Conservation (phyloP, 805 yeast genomes). For the Ogataea pignaliae region DNA sequence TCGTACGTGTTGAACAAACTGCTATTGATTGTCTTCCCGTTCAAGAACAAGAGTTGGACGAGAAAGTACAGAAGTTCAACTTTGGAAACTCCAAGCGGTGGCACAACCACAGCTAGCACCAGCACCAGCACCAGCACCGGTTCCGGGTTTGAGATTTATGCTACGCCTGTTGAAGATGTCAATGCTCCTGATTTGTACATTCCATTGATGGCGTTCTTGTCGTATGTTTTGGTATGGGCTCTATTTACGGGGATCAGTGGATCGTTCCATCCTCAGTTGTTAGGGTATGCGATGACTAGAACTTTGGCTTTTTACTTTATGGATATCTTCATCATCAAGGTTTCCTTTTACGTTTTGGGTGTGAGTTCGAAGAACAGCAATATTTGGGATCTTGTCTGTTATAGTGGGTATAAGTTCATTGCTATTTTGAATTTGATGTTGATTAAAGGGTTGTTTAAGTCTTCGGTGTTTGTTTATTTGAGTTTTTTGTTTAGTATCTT, state of each 20-base stretch:
- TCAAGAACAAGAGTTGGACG: constrained; percentile 79
- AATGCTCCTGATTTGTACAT: constrained; percentile 97
- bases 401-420: constrained; percentile 92
- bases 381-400: constrained; percentile 79
- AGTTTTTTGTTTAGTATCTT: constrained; percentile 41
- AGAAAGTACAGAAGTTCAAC: constrained; percentile 39
- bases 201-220: constrained; percentile 88
- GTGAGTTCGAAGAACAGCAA: constrained; percentile 50
- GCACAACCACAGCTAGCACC: constrained; percentile 19
- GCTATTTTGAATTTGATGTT: constrained; percentile 60
- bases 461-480: constrained; percentile 35
- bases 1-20: constrained; percentile 76
- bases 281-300: constrained; percentile 83
- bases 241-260: constrained; percentile 82
- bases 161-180: constrained; percentile 78
- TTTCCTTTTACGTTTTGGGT: constrained; percentile 77
- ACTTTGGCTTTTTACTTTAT: constrained; percentile 76
- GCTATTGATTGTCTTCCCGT: constrained; percentile 76
- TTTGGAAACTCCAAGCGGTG: too few relatives aligned
- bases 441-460: constrained; percentile 37
- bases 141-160: constrained; percentile 40
- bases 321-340: constrained; percentile 71
- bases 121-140: constrained; percentile 23
- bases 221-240: constrained; percentile 82
- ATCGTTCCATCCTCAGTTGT: constrained; percentile 86